Base-by-base conservation (phyloP, 805 yeast genomes). In the Lachancea fermentati region DNA sequence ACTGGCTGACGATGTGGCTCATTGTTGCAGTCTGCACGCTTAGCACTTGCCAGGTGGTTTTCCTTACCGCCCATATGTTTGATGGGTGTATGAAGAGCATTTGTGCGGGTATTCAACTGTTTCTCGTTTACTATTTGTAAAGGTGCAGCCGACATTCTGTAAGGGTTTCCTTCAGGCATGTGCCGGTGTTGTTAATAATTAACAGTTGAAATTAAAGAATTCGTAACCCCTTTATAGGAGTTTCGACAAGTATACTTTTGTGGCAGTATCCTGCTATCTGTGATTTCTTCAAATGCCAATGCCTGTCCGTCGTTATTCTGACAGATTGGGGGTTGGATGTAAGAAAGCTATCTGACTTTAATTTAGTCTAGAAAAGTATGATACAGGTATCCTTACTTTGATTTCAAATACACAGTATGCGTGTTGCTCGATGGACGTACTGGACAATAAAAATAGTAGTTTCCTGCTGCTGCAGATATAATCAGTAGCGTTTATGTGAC, bases 101-200 rank as follows among this genome's bases (percentile, higher is more conserved):
- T 54, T 5, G 62, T 46, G 14, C 62, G 57, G 34, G 61, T 54
- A 49, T 60, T 60, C 35, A 60, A 45, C 37, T 57, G 65, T 40
- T 57, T 57, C 19, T 60, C 64, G 47, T 58, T 59, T 25, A 60
- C 58, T 12, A 61, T 42, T 47, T 60, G 61, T 38, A 60, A 48
- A 25, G 65, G 65, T 17, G 62, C 62, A 37, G 58, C 48, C 19
- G 65, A 60, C 63, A 60, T 60, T 19, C 13, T 43, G 13, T 12
- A 24, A n/a, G n/a, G n/a, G n/a, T 24, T 24, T 24, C 28, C 28
- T 24, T 24, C 28, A n/a, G n/a, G n/a, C n/a, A n/a, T n/a, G n/a
- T n/a, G n/a, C n/a, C n/a, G n/a, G n/a, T n/a, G n/a, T n/a, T n/a
- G n/a, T n/a, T n/a, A n/a, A n/a, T n/a, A n/a, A n/a, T n/a, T n/a